A percentile compares a stretch with the other conserved stretches of the same genome.
phyloP scores from a whole-genome alignment of 2,329 filamentous ascomycete species.

The Colletotrichum sojae region DNA sequence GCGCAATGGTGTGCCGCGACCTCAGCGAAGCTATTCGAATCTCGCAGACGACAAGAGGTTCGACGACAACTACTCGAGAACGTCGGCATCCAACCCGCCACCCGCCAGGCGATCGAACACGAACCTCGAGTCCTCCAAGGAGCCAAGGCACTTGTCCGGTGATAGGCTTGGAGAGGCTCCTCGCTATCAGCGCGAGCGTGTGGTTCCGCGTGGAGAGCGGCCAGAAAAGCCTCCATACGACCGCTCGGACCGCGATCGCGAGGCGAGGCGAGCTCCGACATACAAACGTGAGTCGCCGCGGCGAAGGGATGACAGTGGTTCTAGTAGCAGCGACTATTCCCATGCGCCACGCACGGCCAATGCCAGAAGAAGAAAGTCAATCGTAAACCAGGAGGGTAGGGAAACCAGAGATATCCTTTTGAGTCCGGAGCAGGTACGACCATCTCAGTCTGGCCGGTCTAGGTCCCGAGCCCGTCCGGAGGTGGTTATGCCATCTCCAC shows the following conservation, averaged over 20 bases:
- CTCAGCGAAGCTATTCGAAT: constrained; percentile 49
- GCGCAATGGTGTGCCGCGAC: constrained; percentile 47
- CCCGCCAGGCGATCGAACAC: constrained; percentile 46
- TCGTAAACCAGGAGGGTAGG: constrained; percentile 53
- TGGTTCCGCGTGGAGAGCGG: constrained; percentile 36
- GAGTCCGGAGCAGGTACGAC: constrained; percentile 43
- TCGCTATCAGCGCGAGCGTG: constrained; percentile 41
- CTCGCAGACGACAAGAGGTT: constrained; percentile 47
- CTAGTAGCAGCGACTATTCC: constrained; percentile 56
- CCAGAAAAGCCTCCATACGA: constrained; percentile 47
- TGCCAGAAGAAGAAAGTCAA: constrained; percentile 51
- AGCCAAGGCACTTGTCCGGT: constrained; percentile 49
- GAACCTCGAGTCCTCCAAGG: constrained; percentile 46
- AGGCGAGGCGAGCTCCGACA: constrained; percentile 46
- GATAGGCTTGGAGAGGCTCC: constrained; percentile 50
- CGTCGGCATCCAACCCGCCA: constrained; percentile 44
- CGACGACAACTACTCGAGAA: constrained; percentile 45
- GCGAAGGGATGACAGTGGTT: constrained; percentile 53
- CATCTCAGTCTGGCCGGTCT: constrained; percentile 44
- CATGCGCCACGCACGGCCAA: constrained; percentile 48
- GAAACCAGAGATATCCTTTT: constrained; percentile 40
- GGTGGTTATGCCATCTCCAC: constrained; percentile 51
- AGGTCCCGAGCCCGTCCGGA: constrained; percentile 50
- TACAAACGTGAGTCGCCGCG: constrained; percentile 46
- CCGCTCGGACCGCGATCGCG: constrained; percentile 44